These are phyloP conservation scores for Neospermospora avenae DNA, from an alignment of 2,329 filamentous ascomycete species.

Conservation along the genomic window DNA sequence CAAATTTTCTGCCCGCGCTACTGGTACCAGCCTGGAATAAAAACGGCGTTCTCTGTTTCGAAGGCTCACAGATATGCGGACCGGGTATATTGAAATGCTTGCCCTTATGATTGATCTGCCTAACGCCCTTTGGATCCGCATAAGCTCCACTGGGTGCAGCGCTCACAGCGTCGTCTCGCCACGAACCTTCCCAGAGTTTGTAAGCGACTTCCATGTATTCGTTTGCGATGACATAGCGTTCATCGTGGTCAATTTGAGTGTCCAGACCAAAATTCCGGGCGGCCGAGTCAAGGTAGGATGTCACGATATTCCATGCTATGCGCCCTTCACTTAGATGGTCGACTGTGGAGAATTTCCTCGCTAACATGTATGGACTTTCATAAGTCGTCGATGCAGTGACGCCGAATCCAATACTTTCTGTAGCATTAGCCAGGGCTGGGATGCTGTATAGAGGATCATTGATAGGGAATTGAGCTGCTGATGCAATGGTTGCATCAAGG, in stretches of 20 bases:
- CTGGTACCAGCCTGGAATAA: constrained; percentile 65
- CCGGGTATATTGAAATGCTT: constrained; percentile 63
- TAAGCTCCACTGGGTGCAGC: constrained; percentile 59
- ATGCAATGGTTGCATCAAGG: constrained; percentile 55
- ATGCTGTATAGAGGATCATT: constrained; percentile 64
- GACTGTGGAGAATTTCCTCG: constrained; percentile 29
- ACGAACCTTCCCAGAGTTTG: constrained; percentile 30
- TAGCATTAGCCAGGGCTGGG: constrained; percentile 65
- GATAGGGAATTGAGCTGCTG: constrained; percentile 68
- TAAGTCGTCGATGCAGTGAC: constrained; percentile 67
- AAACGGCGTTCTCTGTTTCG: constrained; percentile 31
- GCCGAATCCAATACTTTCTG: constrained; percentile 64
- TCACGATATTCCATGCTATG: constrained; percentile 52
- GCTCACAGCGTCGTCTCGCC: constrained; percentile 48
- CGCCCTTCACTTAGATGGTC: constrained; percentile 55
- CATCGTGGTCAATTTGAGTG: constrained; percentile 61
- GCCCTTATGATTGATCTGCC: constrained; percentile 63
- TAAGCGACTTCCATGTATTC: constrained; percentile 50
- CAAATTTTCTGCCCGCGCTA: constrained; percentile 62
- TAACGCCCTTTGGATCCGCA: constrained; percentile 53
- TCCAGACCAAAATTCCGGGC: constrained; percentile 59
- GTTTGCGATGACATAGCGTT: constrained; percentile 62
- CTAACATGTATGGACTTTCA: constrained; percentile 40
- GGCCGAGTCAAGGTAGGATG: constrained; percentile 64
- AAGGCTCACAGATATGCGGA: constrained; percentile 57